Evolutionary conservation across 768 basidiomycete species (phyloP).

Genomic region (Xanthoconium purpureum): DNA sequence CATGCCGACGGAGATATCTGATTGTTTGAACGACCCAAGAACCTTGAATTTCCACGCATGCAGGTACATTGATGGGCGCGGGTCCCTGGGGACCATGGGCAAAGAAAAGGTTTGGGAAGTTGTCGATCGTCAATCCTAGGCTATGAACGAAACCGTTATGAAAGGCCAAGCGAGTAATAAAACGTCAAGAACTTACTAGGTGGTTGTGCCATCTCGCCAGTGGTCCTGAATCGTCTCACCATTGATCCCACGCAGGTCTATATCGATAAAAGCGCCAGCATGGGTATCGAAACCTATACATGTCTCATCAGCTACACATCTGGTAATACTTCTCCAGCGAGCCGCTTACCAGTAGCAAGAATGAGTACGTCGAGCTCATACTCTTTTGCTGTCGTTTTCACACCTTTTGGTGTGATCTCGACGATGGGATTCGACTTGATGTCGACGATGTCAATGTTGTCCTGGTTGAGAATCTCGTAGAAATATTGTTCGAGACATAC

Average conservation of each 20-base stretch:
- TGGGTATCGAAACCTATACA: background rate
- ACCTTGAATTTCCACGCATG: too few species aligned
- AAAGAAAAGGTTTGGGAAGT: too few species aligned
- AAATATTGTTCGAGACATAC: background rate
- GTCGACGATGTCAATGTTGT: constrained; percentile 10
- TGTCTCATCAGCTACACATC: background rate
- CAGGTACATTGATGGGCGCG: too few species aligned
- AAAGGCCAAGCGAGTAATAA: too few species aligned
- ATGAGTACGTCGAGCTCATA: constrained; percentile 10
- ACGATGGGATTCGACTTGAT: constrained; percentile 6
- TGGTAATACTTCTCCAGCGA: background rate
- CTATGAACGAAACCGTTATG: too few species aligned
- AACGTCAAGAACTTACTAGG: too few species aligned
- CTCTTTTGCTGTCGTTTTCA: constrained; percentile 9
- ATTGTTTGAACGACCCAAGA: too few species aligned
- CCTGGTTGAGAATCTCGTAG: background rate
- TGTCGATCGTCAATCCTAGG: too few species aligned
- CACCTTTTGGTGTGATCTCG: constrained; percentile 5
- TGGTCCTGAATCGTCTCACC: too few species aligned
- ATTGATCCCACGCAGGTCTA: too few species aligned
- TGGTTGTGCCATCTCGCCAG: too few species aligned
- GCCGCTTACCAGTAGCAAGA: constrained; percentile 4
- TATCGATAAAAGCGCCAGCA: background rate
- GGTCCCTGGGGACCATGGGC: too few species aligned
- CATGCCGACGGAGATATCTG: background rate